Evolutionary conservation across 441 rosid genomes (phyloP).

Genomic region (Aquilaria agallochum): DNA sequence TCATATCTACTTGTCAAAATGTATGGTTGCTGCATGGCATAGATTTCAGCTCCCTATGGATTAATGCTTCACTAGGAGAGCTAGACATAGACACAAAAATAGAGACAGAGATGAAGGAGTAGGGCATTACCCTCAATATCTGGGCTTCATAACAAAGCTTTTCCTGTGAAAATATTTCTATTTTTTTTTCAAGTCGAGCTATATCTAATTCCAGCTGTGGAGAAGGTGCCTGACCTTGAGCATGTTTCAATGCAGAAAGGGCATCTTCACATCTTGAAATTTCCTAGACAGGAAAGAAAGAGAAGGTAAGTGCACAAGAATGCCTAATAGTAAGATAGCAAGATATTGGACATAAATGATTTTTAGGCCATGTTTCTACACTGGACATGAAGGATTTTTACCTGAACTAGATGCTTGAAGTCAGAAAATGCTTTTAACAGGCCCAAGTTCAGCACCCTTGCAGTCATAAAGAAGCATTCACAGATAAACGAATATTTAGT

Average conservation of each 20-base stretch:
- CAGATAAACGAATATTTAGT: conserved; percentile 71
- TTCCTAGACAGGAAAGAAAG: conserved; percentile 42
- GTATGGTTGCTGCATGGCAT: too few species aligned
- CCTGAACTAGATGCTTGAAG: conserved; percentile 98
- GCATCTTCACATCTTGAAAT: conserved; percentile 84
- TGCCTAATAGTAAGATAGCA: not conserved
- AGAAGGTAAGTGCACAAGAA: not conserved
- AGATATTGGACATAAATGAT: not conserved
- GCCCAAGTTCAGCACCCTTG: conserved; percentile 93
- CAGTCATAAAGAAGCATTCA: conserved; percentile 99
- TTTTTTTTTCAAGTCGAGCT: conserved; percentile 70
- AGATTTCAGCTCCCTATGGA: too few species aligned
- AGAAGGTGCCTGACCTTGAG: conserved; percentile 72
- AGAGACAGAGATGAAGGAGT: conserved; percentile 16
- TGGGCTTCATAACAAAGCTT: conserved; percentile 96
- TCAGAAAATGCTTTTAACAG: conserved; percentile 95
- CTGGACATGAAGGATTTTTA: conserved; percentile 16
- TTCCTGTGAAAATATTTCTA: conserved; percentile 81
- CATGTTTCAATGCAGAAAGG: conserved; percentile 60
- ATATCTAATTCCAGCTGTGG: conserved; percentile 66
- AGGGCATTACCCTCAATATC: conserved; percentile 67
- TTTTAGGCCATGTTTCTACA: conserved; percentile 4
- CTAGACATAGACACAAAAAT: too few species aligned
- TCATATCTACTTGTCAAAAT: too few species aligned
- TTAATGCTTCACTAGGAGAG: too few species aligned